Base-by-base conservation (phyloP, 2,329 filamentous ascomycete genomes). In the Sporothrix dimorphospora region DNA sequence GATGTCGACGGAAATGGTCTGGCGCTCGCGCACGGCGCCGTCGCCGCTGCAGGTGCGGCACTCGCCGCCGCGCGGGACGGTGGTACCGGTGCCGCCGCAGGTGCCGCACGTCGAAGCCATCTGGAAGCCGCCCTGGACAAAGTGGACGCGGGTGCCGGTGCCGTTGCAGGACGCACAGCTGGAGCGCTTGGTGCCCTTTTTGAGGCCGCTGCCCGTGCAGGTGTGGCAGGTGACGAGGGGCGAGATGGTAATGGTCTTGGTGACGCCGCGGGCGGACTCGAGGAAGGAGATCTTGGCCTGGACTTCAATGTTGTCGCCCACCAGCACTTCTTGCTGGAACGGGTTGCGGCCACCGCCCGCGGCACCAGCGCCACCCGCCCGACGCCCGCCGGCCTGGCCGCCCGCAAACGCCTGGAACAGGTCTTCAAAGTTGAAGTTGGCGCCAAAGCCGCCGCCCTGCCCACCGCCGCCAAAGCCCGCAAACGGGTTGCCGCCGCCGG, bases 301-400 rank as follows among this genome's bases (percentile, higher is more conserved):
- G 30, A 98, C 92, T 81, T 98, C 95, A 78, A 99, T 97, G 80
- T 97, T 94, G 75, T 98, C 94, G 73, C 96, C 96, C n/a, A 97
- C 91, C 76, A 97, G 80, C 24, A 97, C 89, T 80, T 97, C 91
- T 77, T 94, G 84, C 76, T 85, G 89, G 79, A 96, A 96, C 12
- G 92, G 91, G 71, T 87, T 90, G 49, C 88, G 85, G 30, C 82
- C 80, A 72, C 80, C 86, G 76, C 77, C 87, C 30, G 82, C 80
- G 76, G 76, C 86, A 63, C 76, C 80, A 72, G 80, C 86, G 76
- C 77, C 87, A 59, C 76, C 83, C 69, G 83, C 82, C 27, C 83
- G 82, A 19, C 89, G 87, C 75, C 91, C 89, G 5, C 88, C 81
- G 7, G 82, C 80, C 55, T 83, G 42, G 12, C 82, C 75, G 30